Base-by-base conservation (phyloP, 2,329 filamentous ascomycete genomes). In the Trichoderma pleuroti region DNA sequence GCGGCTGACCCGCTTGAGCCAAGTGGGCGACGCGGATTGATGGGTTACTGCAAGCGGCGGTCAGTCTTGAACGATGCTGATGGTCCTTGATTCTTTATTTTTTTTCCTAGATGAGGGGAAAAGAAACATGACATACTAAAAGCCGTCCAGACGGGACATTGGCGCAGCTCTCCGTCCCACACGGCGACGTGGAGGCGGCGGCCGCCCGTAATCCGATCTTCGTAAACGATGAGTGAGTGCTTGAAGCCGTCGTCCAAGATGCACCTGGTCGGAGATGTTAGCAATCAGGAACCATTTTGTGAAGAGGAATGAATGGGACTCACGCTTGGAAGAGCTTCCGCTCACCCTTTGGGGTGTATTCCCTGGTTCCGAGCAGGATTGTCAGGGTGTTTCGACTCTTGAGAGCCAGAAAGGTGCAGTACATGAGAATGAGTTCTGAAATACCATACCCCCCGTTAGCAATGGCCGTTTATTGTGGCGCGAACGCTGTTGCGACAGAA, bases 111-210 rank as follows among this genome's bases (percentile, higher is more conserved):
- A 42, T 42, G 5, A 42, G 18, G 39, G 39, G 39, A 39, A 16
- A 42, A 18, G 36, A 39, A 18, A 39, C 16, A 11, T 21, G 32
- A 18, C 84, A 30, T 80, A 89, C 88, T 80, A 74, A 91, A 91
- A 3, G 88, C 88, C 3, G 88, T 90, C 88, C 88, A 91, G 10
- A 91, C 83, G 1, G 88, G 88, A 74, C 86, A 88, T 64, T 81
- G 81, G 34, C 80, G 81, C 63, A 89, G 76, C 65, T 85, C 83
- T 2, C 87, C 88, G n/a, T 86, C 84, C 81, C 83, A 85, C 0
- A 88, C 84, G 1, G 86, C 82, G 14, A 87, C 86, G 61, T 89
- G 87, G 0, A 91, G 83, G 14, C 88, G 85, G 3, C 86, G 70
- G 2, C 84, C 84, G 11, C 80, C 78, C 1, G 84, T 86, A 28